phyloP scores from a whole-genome alignment of 202 grass and related monocot species.

The Digitaria exilis region DNA sequence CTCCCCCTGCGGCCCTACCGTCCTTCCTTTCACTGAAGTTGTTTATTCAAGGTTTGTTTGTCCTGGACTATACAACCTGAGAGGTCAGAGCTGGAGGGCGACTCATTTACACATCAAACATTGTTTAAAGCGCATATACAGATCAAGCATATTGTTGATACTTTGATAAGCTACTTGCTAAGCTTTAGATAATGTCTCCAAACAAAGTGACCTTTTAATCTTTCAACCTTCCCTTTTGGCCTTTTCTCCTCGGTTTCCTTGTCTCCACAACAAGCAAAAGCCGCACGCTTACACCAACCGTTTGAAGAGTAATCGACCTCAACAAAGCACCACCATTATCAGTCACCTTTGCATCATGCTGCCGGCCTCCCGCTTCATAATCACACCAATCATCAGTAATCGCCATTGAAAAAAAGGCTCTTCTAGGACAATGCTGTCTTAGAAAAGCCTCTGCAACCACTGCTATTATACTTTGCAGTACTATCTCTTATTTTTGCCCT shows the following conservation, averaged over 20 bases:
- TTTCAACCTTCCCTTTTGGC: too few species aligned
- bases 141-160: conserved; percentile 17
- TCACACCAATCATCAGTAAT: conserved; percentile 37
- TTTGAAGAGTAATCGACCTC: not conserved
- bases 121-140: not conserved
- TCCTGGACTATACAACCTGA: conserved; percentile 1
- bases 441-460: conserved; percentile 20
- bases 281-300: conserved; percentile 44
- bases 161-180: not conserved
- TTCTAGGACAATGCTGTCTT: conserved; percentile 35
- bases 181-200: conserved; percentile 20
- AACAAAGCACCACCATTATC: conserved; percentile 13
- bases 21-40: not conserved
- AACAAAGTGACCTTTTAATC: conserved; percentile 18
- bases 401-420: not conserved
- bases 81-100: not conserved
- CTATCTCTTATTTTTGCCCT: conserved; percentile 2
- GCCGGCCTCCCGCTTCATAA: conserved; percentile 34
- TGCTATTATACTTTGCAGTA: not conserved
- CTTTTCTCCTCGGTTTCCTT: not conserved
- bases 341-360: conserved; percentile 39
- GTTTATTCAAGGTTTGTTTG: not conserved
- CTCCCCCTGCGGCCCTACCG: not conserved
- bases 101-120: conserved; percentile 20
- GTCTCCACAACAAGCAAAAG: conserved; percentile 26